Base-by-base conservation (phyloP, 2,329 filamentous ascomycete genomes). In the Penicillium sclerotiorum region DNA sequence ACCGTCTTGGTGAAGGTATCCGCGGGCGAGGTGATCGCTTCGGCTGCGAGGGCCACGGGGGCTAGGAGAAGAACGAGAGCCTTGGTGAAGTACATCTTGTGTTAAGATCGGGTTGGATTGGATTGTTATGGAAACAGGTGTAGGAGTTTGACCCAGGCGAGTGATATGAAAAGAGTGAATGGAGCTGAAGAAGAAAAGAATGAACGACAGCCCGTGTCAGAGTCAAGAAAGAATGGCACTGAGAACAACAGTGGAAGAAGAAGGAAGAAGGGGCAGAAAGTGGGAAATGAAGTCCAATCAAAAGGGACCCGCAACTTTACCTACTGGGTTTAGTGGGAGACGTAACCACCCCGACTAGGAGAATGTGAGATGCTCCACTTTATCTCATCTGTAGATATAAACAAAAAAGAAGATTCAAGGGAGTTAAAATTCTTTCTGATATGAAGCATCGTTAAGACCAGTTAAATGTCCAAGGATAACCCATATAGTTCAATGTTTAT, bases 51-150 rank as follows among this genome's bases (percentile, higher is more conserved):
- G 28, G 64, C 62, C 42, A 67, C 43, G 13, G 67, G 66, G 25
- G 61, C 57, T 27, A 69, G 49, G 40, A 63, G 53, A 44, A 70
- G 50, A 28, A 69, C 39, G 45, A 71, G 51, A 50, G 63, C 48
- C 53, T 70, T 72, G 54, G 58, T 56, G 61, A 71, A 59, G 38
- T 69, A 61, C 68, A 72, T 72, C 28, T 32, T 32, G 28, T 13
- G 28, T 32, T 32, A 13, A 32, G 38, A 9, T 50, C 9, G 56
- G 61, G 49, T n/a, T n/a, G n/a, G n/a, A n/a, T n/a, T n/a, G 49
- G 40, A 18, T 39, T 35, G 40, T 44, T 45, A 12, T n/a, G n/a
- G n/a, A n/a, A n/a, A n/a, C n/a, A n/a, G n/a, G n/a, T n/a, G n/a
- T n/a, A n/a, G n/a, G n/a, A n/a, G n/a, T n/a, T n/a, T n/a, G n/a